A percentile compares a stretch with the other conserved stretches of the same genome.
These are phyloP conservation scores for Lichtheimia hyalospora DNA, from an alignment of 371 early-diverging fungal genomes.

Conservation along the genomic window DNA sequence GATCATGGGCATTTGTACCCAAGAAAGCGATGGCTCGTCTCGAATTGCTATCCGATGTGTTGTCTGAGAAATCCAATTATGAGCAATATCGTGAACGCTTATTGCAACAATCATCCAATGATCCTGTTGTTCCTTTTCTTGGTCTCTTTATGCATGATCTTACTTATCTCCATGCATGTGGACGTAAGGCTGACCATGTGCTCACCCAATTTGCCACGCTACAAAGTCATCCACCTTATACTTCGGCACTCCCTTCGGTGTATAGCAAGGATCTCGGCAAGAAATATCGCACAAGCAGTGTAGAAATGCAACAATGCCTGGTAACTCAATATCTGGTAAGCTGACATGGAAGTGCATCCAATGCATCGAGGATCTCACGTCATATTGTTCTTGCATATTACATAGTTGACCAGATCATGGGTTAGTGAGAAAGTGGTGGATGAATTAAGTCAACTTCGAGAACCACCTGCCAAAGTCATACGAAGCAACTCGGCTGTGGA, in stretches of 20 bases:
- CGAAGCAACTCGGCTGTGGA: constrained; percentile 31
- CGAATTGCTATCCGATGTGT: constrained; percentile 52
- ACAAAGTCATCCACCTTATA: constrained; percentile 62
- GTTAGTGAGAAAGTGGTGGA: constrained; percentile 75
- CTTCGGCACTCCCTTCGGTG: constrained; percentile 45
- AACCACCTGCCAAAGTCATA: constrained; percentile 54
- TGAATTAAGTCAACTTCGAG: constrained; percentile 67
- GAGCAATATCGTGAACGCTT: constrained; percentile 60
- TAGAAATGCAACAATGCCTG: constrained; percentile 48
- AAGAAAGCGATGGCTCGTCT: constrained; percentile 61
- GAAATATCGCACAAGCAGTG: constrained; percentile 32
- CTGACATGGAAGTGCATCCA: neutral
- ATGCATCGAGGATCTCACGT: neutral
- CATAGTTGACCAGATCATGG: constrained; percentile 51
- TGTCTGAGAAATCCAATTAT: constrained; percentile 75
- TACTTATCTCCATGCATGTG: constrained; percentile 62
- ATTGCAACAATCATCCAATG: constrained; percentile 18
- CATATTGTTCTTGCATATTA: neutral
- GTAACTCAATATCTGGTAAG: constrained; percentile 69
- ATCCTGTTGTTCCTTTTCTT: constrained; percentile 75
- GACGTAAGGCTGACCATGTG: constrained; percentile 37
- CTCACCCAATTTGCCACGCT: constrained; percentile 49
- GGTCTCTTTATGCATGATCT: constrained; percentile 80
- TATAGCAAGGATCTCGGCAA: constrained; percentile 56
- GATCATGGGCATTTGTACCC: constrained; percentile 74